These are phyloP conservation scores for Globisporangium echinulatum DNA, from an alignment of 352 stramenopile species.

Conservation along the genomic window DNA sequence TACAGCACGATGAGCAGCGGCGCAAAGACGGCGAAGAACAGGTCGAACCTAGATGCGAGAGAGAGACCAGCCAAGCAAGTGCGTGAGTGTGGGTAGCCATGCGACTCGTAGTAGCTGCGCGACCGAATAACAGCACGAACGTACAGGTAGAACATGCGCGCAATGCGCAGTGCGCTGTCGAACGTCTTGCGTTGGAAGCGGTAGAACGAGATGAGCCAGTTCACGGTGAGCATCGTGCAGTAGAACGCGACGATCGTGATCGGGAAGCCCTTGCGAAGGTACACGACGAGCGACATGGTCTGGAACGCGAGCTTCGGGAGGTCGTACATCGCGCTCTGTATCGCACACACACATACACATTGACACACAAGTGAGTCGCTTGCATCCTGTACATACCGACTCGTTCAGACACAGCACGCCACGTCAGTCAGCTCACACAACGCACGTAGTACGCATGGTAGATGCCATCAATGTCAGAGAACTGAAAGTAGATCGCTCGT, in stretches of 20 bases:
- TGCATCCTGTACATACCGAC: neutral
- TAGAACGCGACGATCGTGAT: constrained; percentile 31
- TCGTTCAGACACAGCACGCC: neutral
- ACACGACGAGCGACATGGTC: constrained; percentile 31
- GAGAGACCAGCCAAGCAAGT: neutral
- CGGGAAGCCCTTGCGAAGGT: constrained; percentile 42
- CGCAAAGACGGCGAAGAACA: constrained; percentile 60
- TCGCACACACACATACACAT: too few species aligned
- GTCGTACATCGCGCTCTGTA: constrained; percentile 31
- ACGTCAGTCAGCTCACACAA: neutral
- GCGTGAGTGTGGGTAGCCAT: neutral
- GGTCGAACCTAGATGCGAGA: constrained; percentile 28
- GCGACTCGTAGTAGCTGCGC: too few species aligned
- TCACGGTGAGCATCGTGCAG: constrained; percentile 25
- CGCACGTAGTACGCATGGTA: constrained; percentile 20
- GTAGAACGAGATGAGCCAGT: constrained; percentile 45
- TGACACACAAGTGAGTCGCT: neutral
- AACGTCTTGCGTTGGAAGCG: constrained; percentile 31
- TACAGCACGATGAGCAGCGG: constrained; percentile 35
- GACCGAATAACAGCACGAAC: neutral
- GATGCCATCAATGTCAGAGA: constrained; percentile 13
- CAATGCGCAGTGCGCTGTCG: constrained; percentile 25
- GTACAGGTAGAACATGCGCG: constrained; percentile 29
- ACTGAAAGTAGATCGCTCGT: constrained; percentile 11
- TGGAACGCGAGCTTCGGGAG: constrained; percentile 46